Evolutionary conservation across 192 early-diverging fungal species (phyloP).

Genomic region (Backusella circina): DNA sequence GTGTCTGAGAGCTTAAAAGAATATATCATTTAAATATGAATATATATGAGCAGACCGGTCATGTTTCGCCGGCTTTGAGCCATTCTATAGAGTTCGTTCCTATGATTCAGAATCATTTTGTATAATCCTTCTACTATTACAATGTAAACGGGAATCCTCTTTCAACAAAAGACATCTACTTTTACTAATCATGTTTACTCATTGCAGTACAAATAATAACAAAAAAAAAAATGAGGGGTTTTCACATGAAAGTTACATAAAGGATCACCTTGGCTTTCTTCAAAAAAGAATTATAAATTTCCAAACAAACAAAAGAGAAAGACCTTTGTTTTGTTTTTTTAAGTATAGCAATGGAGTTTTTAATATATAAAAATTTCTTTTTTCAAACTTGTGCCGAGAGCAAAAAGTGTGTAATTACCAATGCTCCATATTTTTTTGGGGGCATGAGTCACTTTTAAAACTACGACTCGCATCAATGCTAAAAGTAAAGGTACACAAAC

Average conservation of each 20-base stretch:
- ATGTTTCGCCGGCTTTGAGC: background rate
- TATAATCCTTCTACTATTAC: too few relatives aligned
- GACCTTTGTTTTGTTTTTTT: background rate
- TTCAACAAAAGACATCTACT: too few relatives aligned
- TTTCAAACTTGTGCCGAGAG: background rate
- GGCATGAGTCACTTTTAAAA: background rate
- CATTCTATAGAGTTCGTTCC: too few relatives aligned
- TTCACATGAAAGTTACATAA: background rate
- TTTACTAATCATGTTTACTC: background rate
- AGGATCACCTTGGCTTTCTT: background rate
- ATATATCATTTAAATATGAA: too few relatives aligned
- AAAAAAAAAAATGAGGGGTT: background rate
- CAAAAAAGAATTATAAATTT: background rate
- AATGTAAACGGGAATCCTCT: too few relatives aligned
- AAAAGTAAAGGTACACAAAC: background rate
- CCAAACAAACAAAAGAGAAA: background rate
- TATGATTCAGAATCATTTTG: too few relatives aligned
- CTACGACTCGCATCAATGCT: background rate
- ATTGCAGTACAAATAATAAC: background rate
- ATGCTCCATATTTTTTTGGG: background rate
- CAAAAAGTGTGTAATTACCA: background rate
- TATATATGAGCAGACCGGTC: too few relatives aligned
- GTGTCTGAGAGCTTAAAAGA: too few relatives aligned
- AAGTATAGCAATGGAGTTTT: background rate
- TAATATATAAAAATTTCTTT: background rate